Conservation (phyloP, 345 rosid genomes). For the Heritiera fomes region DNA sequence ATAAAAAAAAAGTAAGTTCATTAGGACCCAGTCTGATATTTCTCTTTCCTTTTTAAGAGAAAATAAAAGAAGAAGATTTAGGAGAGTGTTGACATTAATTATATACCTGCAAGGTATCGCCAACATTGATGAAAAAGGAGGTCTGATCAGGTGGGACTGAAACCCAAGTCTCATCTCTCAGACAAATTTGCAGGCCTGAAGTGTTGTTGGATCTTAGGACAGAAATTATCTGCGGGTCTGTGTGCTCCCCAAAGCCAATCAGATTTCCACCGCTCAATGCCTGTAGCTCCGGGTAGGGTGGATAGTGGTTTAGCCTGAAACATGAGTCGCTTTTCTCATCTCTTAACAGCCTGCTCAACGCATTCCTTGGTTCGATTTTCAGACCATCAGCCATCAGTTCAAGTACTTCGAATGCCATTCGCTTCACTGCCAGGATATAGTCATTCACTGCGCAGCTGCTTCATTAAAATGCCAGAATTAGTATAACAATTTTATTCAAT, state of each 20-base stretch:
- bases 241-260: conserved; percentile 88
- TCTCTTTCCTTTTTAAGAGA: neutral
- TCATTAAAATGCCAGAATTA: neutral
- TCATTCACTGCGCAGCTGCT: conserved; percentile 58
- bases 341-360: conserved; percentile 65
- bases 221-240: conserved; percentile 95
- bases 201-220: conserved; percentile 83
- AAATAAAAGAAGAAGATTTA: neutral
- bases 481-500: neutral
- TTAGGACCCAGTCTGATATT: neutral
- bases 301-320: conserved; percentile 88
- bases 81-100: neutral
- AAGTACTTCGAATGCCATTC: conserved; percentile 64
- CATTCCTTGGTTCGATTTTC: conserved; percentile 51
- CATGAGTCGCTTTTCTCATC: conserved; percentile 78
- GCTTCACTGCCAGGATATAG: conserved; percentile 59
- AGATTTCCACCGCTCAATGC: conserved; percentile 29
- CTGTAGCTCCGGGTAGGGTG: conserved; percentile 42
- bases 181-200: conserved; percentile 77
- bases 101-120: conserved; percentile 84
- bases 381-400: conserved; percentile 74
- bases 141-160: conserved; percentile 84
- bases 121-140: conserved; percentile 89
- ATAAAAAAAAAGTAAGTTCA: no score
- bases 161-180: conserved; percentile 71